Evolutionary conservation across 345 rosid genomes (phyloP), one percentile per base, ranked within the genome.

Genomic region (Sisymbrium altissimum): DNA sequence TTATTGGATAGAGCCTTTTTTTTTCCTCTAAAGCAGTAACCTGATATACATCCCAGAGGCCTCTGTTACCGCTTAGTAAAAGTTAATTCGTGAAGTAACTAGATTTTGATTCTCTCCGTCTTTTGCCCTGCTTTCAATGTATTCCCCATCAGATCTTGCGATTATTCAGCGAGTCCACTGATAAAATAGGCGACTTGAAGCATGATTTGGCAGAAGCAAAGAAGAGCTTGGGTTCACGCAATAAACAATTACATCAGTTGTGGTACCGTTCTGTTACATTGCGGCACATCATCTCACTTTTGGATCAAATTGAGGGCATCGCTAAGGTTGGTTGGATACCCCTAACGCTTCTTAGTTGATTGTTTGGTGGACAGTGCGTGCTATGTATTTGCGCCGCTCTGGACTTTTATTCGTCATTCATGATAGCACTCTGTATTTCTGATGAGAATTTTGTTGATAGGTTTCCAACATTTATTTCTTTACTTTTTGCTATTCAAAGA

Each of bases 251-350:
- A 84, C 98, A 96, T 81, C 99, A 96, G 79, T 68, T 96, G 70
- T 96, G 98, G 99, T 96, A 89, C 82, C 96, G 99, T 44, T 96
- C 99, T 73, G 99, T 92, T 74, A 96, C 99, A 8, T 79, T 96
- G 79, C 89, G 99, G 50, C 99, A 92, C 83, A 90, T 96, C 71
- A 96, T 96, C 80, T 79, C 97, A 21, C 84, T 90, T 58, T 78
- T 96, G 80, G 98, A 96, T 80, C 99, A 96, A 82, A 89, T 96
- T 32, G 99, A 96, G 85, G 88, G 96, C 86, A 92, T 96, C 81
- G 87, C 99, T 49, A 89, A 96, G 99, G 99, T 96, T 76, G 48
- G 77, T 78, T 41, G 58, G 69, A 46, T 52, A 50, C 57, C 57
- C 25, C 6, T 50, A 25, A 59, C 54, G 56, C 39, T 64, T 63